Evolutionary conservation across 2,329 filamentous ascomycete species (phyloP).

Genomic region (Fusarium subtropicale): DNA sequence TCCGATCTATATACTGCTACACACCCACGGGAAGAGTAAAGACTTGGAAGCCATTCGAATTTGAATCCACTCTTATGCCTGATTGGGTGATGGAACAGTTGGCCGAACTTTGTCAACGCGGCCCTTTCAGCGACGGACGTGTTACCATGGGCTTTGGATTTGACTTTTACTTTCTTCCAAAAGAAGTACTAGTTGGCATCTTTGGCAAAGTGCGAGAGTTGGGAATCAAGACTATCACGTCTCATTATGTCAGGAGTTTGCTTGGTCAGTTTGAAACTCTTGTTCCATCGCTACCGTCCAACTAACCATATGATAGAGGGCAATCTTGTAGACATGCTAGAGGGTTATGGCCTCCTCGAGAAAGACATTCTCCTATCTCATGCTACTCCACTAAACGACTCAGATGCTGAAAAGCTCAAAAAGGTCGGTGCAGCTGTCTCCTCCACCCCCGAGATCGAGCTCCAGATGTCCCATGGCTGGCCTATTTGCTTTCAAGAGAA

Average conservation of each 20-base stretch:
- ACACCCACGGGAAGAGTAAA: background rate
- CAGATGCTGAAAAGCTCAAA: slow-evolving; percentile 6
- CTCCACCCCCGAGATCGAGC: slow-evolving; percentile 7
- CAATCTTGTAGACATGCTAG: background rate
- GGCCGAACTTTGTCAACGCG: background rate
- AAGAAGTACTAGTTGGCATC: background rate
- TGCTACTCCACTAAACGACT: slow-evolving; percentile 6
- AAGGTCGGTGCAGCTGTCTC: slow-evolving; percentile 5
- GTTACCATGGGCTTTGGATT: slow-evolving; percentile 23
- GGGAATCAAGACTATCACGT: slow-evolving; percentile 14
- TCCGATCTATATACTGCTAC: slow-evolving; percentile 20
- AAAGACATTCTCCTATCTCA: slow-evolving; percentile 23
- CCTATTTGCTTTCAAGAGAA: slow-evolving; percentile 19
- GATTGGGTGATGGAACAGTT: slow-evolving; percentile 4
- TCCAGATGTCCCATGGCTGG: slow-evolving; percentile 21
- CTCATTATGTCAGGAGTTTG: slow-evolving; percentile 12
- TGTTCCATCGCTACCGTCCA: too few species aligned
- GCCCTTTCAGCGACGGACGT: background rate
- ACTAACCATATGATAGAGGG: background rate
- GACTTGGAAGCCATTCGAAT: slow-evolving; percentile 10
- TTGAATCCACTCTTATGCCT: background rate
- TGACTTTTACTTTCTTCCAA: slow-evolving; percentile 17
- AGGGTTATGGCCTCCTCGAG: background rate
- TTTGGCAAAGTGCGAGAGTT: background rate
- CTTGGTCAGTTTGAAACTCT: background rate